These are phyloP conservation scores for Blumeriella jaapii DNA, from an alignment of 2,329 filamentous ascomycete species.

Conservation along the genomic window DNA sequence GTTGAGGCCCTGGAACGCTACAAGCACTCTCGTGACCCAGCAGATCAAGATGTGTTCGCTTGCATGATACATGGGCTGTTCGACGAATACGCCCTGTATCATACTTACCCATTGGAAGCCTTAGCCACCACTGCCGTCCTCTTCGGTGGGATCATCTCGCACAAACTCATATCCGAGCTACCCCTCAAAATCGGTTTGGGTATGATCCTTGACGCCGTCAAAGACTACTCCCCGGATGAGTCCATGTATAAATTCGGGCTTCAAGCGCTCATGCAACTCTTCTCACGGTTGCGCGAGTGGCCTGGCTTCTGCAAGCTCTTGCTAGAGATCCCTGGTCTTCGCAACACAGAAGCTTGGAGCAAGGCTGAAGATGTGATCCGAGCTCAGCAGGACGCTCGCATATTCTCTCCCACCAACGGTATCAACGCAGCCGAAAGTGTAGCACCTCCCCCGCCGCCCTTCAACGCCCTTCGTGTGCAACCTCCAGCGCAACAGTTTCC, in stretches of 20 bases:
- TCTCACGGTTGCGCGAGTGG: conserved; percentile 79
- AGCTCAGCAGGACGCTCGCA: conserved; percentile 37
- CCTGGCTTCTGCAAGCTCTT: conserved; percentile 86
- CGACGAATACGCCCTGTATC: conserved; percentile 92
- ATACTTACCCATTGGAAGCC: conserved; percentile 91
- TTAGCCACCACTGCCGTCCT: conserved; percentile 90
- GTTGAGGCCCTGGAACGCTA: conserved; percentile 76
- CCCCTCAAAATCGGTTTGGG: conserved; percentile 88
- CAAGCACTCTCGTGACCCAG: conserved; percentile 72
- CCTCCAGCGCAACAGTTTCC: conserved; percentile 57
- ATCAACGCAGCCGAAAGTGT: conserved; percentile 4
- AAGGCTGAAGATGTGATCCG: conserved; percentile 73
- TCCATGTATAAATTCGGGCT: conserved; percentile 98
- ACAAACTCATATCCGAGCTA: conserved; percentile 79
- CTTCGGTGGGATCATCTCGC: conserved; percentile 93
- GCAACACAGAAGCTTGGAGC: conserved; percentile 72
- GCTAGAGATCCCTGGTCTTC: conserved; percentile 68
- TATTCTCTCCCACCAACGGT: conserved; percentile 2
- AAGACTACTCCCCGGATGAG: conserved; percentile 70
- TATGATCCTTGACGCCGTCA: conserved; percentile 95
- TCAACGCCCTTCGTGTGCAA: conserved; percentile 69
- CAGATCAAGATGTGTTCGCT: conserved; percentile 89
- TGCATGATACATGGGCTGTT: conserved; percentile 98
- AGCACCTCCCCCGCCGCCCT: conserved; percentile 51
- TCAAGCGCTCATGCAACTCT: conserved; percentile 84